Base-by-base conservation (phyloP, 1,284 basidiomycete species). In the Microbotryum silenes-acaulis region DNA sequence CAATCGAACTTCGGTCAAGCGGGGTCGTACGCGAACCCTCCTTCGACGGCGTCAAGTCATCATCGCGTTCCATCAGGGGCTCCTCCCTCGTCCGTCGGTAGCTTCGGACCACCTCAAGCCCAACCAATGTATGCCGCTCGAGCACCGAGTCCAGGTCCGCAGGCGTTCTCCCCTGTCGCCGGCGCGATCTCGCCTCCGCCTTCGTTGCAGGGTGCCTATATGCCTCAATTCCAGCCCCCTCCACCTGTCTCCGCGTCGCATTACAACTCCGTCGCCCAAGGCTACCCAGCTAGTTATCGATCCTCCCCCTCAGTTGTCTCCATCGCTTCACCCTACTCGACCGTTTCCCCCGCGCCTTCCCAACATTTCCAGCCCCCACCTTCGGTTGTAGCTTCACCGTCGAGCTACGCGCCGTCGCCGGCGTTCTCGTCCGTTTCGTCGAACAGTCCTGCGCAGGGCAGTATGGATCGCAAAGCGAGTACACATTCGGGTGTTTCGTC, bases 351-450 rank as follows among this genome's bases (percentile, higher is more conserved):
- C 16, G 27, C 48, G 18, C 56, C 48, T 27, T 42, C 48, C 2
- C 56, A 57, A 6, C n/a, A 42, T 50, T 33, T 33, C 29, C 54
- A 46, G 4, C 27, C 48, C 20, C 46, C 52, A 16, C 16, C 59
- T 31, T n/a, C 31, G 64, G n/a, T 65, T 58, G 20, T 66, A 73
- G 31, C 65, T 69, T 3, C 70, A 70, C 14, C 74, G 73, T 54
- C 73, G 45, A 18, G 21, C 57, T 25, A 60, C 59, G n/a, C 64
- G 60, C 16, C 68, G 63, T 46, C 56, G 44, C 52, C 57, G 45
- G 62, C 55, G 4, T 59, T 60, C 42, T 23, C 44, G 29, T 60
- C 57, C 45, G 51, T 33, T 45, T 66, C 59, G 31, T 65, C 63
- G 42, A 65, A 68, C 51, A 57, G 56, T 47, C 67, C 65, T 52